These are phyloP conservation scores for Apium graveolens DNA, from an alignment of 129 eudicot genomes.

Conservation along the genomic window DNA sequence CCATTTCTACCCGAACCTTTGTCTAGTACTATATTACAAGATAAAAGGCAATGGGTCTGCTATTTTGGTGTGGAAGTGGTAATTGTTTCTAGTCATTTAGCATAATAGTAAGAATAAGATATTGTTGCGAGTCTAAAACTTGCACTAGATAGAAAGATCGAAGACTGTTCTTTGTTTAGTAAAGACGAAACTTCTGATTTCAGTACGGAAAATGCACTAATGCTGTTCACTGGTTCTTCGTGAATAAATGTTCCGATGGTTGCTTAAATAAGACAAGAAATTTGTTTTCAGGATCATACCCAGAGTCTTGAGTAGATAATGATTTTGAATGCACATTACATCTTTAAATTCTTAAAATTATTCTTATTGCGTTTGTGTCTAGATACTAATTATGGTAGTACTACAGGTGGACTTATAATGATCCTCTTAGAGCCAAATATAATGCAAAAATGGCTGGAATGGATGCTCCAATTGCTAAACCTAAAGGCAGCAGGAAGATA, in stretches of 20 bases:
- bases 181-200: background rate
- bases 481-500: slow-evolving; percentile 91
- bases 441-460: slow-evolving; percentile 92
- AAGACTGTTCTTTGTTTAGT: background rate
- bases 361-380: background rate
- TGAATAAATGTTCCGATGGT: background rate
- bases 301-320: background rate
- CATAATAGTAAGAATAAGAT: too few relatives aligned
- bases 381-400: background rate
- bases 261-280: background rate
- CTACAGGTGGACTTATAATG: slow-evolving; percentile 87
- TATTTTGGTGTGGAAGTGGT: background rate
- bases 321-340: background rate
- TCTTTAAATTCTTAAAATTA: too few relatives aligned
- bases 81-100: background rate
- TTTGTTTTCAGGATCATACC: background rate
- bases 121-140: background rate
- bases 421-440: slow-evolving; percentile 75
- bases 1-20: background rate
- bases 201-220: background rate
- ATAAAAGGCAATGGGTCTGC: background rate
- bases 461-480: slow-evolving; percentile 76
- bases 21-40: background rate
- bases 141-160: background rate
- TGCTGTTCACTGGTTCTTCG: background rate